These are phyloP conservation scores for Dovyalis caffra DNA, from an alignment of 345 rosid genomes.

Conservation along the genomic window DNA sequence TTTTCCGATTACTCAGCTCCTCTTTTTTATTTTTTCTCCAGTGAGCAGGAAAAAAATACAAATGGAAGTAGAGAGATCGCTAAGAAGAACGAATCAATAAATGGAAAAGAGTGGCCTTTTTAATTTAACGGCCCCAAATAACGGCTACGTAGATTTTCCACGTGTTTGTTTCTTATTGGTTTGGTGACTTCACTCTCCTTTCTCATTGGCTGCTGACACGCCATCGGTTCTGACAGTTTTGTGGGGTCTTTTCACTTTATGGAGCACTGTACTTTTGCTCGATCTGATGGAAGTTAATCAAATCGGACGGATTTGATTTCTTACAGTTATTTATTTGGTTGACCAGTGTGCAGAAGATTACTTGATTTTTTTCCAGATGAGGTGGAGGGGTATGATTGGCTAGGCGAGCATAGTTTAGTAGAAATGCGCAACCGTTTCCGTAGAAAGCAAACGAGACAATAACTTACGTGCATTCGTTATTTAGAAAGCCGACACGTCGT, in stretches of 20 bases:
- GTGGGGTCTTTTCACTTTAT: not conserved
- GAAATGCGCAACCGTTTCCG: not conserved
- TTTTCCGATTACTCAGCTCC: not conserved
- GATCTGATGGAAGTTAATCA: not conserved
- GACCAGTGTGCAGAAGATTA: not conserved
- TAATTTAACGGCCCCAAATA: not conserved
- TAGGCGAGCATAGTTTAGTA: accelerated
- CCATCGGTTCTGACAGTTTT: not conserved
- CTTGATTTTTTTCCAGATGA: not conserved
- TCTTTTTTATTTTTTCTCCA: not conserved
- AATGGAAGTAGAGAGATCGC: not conserved
- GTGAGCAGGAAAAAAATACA: not conserved
- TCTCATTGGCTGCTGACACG: conserved; percentile 23
- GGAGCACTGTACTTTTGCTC: not conserved
- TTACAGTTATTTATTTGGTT: too few relatives aligned
- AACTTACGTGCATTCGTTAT: not conserved
- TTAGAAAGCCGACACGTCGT: not conserved
- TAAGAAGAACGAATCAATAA: too few relatives aligned
- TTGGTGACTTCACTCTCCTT: conserved; percentile 4
- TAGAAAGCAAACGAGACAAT: too few relatives aligned
- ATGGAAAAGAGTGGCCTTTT: not conserved
- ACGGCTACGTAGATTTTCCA: conserved; percentile 19
- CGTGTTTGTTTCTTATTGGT: conserved; percentile 22
- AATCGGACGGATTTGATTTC: not conserved
- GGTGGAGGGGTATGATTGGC: not conserved